Conservation (phyloP, 441 rosid species). For the Codiaeum variegatum region DNA sequence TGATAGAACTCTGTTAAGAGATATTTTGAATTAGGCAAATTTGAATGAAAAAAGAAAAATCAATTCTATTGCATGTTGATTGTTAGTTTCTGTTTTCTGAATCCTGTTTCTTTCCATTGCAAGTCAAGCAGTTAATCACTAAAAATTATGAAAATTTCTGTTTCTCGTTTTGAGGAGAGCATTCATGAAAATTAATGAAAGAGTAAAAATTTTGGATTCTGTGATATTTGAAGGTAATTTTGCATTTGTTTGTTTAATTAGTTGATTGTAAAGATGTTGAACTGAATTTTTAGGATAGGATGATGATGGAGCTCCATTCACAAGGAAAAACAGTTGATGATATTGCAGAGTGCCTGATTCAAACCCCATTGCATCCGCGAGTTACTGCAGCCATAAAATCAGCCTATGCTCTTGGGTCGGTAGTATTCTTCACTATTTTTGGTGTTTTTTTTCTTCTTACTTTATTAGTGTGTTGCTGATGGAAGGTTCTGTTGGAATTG, state of each 20-base stretch:
- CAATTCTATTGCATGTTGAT: neutral
- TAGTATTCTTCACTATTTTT: constrained; percentile 15
- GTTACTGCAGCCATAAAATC: constrained; percentile 50
- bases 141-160: neutral
- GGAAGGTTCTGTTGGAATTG: constrained; percentile 13
- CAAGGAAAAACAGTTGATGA: constrained; percentile 60
- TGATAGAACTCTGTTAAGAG: neutral
- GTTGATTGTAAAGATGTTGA: neutral
- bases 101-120: neutral
- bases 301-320: constrained; percentile 80
- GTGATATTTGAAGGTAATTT: neutral
- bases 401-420: constrained; percentile 64
- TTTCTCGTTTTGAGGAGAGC: neutral
- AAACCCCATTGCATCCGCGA: constrained; percentile 45
- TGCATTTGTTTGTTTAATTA: neutral
- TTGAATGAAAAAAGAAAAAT: neutral
- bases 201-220: neutral
- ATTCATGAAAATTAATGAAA: neutral
- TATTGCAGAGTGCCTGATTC: constrained; percentile 53
- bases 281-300: constrained; percentile 52
- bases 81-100: neutral
- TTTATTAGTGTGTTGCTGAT: constrained; percentile 5
- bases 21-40: neutral
- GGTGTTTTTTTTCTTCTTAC: neutral
- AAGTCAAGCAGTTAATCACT: neutral